A percentile compares a stretch with the other conserved stretches of the same genome.
Evolutionary conservation across 108 stramenopile genomes (phyloP).

Genomic region (Cyclotella sp.): DNA sequence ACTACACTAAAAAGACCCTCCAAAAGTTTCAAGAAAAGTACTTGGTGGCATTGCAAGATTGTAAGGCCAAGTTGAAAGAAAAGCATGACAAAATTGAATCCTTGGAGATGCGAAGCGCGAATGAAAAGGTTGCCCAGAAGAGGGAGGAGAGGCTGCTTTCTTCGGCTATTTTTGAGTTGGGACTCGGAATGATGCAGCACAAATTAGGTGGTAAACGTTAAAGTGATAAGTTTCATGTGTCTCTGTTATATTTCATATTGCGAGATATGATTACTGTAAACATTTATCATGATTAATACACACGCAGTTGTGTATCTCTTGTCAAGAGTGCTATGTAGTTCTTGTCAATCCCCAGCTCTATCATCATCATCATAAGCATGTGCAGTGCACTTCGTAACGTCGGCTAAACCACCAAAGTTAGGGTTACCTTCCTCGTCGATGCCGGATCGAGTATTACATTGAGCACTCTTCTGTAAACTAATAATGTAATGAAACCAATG

Average conservation of each 20-base stretch:
- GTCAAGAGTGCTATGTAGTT: not conserved
- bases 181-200: slow-evolving; percentile 89
- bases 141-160: slow-evolving; percentile 89
- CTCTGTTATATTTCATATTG: not conserved
- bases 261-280: not conserved
- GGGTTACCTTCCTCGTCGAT: slow-evolving; percentile 64
- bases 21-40: slow-evolving; percentile 96
- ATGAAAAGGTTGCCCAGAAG: slow-evolving; percentile 89
- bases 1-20: slow-evolving; percentile 92
- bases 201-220: slow-evolving; percentile 42
- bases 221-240: not conserved
- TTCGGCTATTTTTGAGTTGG: slow-evolving; percentile 92
- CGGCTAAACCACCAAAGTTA: slow-evolving; percentile 63
- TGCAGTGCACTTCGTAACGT: slow-evolving; percentile 48
- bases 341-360: not conserved
- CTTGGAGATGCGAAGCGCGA: slow-evolving; percentile 64
- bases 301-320: not conserved
- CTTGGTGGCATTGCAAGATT: slow-evolving; percentile 89
- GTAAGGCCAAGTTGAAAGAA: slow-evolving; percentile 91
- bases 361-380: slow-evolving; percentile 14
- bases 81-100: slow-evolving; percentile 75
- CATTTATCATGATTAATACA: not conserved
- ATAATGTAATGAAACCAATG: slow-evolving; percentile 96
- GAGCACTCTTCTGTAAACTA: slow-evolving; percentile 86
- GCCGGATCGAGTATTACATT: slow-evolving; percentile 91